Evolutionary conservation across 2,329 filamentous ascomycete species (phyloP), one percentile per base, ranked within the genome.

Genomic region (Botrytis paeoniae): DNA sequence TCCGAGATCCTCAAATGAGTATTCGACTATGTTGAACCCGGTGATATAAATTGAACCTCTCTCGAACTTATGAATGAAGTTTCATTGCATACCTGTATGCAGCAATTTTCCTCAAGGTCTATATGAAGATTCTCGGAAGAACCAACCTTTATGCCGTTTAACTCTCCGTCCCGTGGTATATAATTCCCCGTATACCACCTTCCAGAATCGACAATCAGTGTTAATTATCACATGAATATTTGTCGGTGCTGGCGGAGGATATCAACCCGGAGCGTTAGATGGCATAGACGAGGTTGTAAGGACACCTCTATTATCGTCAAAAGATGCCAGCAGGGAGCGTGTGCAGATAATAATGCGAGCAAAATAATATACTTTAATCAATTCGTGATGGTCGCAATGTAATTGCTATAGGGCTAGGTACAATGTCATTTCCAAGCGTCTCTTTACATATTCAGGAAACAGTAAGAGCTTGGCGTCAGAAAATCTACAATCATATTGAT

Each of bases 111-210:
- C 16, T 57, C n/a, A n/a, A 57, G 5, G 14, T 54, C 51, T 29
- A 29, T 18, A 8, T 16, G 5, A 54, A n/a, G 12, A 29, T 16
- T 54, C n/a, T 54, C 51, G n/a, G 51, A 29, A 54, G 0, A 9
- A 54, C 0, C 6, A 3, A 29, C 6, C 14, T 4, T 29, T 3
- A 29, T 16, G 14, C 14, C n/a, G 3, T 3, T 8, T 16, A 54
- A 18, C 6, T 57, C 14, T n/a, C 51, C n/a, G 14, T 29, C n/a
- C 1, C n/a, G 4, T 57, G n/a, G 3, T 9, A 6, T 29, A 29
- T 29, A 9, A 16, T 18, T 29, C 14, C 6, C 5, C 1, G 25
- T 18, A 18, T 29, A 9, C 16, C n/a, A 29, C 51, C n/a, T 29
- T 57, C 14, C 14, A 18, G 3, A 29, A 57, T 57, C 3, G 51